phyloP scores from a whole-genome alignment of 768 basidiomycete genomes.

The Astraeus odoratus region DNA sequence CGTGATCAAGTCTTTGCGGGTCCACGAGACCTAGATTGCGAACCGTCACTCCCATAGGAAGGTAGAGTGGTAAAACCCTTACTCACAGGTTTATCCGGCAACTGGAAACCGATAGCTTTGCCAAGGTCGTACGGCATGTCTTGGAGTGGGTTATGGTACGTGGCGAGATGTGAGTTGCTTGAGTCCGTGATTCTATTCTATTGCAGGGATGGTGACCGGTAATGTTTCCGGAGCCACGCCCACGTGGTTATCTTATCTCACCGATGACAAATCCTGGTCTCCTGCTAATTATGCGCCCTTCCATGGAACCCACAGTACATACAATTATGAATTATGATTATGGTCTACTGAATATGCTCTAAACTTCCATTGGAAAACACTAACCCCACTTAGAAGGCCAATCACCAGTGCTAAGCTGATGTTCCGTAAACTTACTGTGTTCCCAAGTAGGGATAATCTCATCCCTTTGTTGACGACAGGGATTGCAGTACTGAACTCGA shows the following conservation, averaged over 20 bases:
- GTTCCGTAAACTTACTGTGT: no score
- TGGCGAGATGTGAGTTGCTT: background rate
- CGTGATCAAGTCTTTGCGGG: conserved; percentile 71
- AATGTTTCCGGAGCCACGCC: background rate
- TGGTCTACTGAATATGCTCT: no score
- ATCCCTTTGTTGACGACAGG: no score
- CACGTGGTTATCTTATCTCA: conserved; percentile 5
- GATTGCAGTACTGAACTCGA: no score
- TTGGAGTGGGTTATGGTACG: no score
- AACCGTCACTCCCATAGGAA: background rate
- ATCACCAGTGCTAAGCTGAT: no score
- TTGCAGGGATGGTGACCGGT: background rate
- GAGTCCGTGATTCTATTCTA: background rate
- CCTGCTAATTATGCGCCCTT: no score
- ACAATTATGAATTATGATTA: no score
- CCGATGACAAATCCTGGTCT: background rate
- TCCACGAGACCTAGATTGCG: conserved; percentile 64
- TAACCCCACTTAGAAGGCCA: no score
- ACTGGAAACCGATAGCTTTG: conserved; percentile 56
- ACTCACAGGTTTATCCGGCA: conserved; percentile 48
- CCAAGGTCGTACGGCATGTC: conserved; percentile 53
- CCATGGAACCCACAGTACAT: no score
- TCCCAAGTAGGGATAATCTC: no score
- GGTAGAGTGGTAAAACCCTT: background rate
- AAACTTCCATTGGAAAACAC: no score